Percentiles rank a stretch among this genome's conserved stretches.
Conservation (phyloP, 176 grass and related monocot species). For the Aegilops umbellulata region DNA sequence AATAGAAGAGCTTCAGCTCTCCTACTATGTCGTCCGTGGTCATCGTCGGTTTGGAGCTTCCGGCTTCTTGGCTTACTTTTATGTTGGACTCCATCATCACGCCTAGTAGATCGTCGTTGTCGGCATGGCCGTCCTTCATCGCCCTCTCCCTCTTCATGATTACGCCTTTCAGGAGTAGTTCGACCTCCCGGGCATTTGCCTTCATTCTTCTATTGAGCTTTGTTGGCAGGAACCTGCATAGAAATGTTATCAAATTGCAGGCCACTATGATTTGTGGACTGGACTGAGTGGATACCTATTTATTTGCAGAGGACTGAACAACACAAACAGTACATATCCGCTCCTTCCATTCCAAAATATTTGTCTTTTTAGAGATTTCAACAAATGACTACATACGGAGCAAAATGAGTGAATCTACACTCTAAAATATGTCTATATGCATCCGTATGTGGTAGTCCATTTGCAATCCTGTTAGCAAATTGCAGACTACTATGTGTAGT, state of each 20-base stretch:
- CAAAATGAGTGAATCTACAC: too few relatives aligned
- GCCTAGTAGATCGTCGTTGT: constrained; percentile 46
- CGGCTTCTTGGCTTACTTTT: constrained; percentile 10
- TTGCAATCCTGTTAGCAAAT: too few relatives aligned
- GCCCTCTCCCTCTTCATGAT: constrained; percentile 47
- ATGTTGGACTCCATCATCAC: constrained; percentile 52
- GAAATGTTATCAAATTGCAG: neutral
- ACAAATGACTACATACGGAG: too few relatives aligned
- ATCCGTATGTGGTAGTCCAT: too few relatives aligned
- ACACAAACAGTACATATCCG: too few relatives aligned
- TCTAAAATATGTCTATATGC: too few relatives aligned
- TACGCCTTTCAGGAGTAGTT: constrained; percentile 29
- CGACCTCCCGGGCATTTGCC: constrained; percentile 28
- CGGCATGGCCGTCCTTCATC: constrained; percentile 3
- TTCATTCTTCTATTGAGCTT: constrained; percentile 41
- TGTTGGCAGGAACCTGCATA: constrained; percentile 53
- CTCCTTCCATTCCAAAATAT: too few relatives aligned
- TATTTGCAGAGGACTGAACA: neutral
- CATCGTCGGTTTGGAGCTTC: constrained; percentile 43
- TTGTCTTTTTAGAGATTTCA: too few relatives aligned
- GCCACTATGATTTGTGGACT: too few relatives aligned
- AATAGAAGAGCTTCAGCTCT: constrained; percentile 80
- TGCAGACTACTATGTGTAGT: too few relatives aligned
- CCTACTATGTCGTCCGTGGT: constrained; percentile 52
- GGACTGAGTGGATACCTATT: neutral